These are phyloP conservation scores for Trichosporon faecale DNA, from an alignment of 1,284 basidiomycete species.

Conservation along the genomic window DNA sequence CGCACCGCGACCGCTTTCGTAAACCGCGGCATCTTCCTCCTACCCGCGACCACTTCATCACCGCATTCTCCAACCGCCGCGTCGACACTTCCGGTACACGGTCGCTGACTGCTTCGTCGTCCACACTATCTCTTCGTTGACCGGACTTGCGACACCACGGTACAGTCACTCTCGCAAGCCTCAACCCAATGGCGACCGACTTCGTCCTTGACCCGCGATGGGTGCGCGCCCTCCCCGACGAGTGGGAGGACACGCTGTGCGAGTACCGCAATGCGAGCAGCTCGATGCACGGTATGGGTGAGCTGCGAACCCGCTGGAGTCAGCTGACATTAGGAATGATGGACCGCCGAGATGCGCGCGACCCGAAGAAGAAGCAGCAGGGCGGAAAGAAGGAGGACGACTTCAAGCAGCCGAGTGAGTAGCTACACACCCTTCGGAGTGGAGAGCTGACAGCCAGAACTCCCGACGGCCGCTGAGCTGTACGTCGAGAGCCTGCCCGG, in stretches of 20 bases:
- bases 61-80: background rate
- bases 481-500: slow-evolving; percentile 74
- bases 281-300: background rate
- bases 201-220: background rate
- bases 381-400: background rate
- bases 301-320: background rate
- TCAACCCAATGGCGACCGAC: background rate
- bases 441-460: slow-evolving; percentile 21
- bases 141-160: no score
- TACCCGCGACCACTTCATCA: background rate
- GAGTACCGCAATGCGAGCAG: slow-evolving; percentile 1
- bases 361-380: background rate
- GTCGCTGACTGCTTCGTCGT: no score
- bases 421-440: background rate
- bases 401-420: background rate
- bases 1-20: background rate
- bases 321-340: background rate
- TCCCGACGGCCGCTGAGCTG: slow-evolving; percentile 69
- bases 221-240: background rate
- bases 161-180: background rate
- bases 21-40: background rate
- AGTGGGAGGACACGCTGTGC: background rate
- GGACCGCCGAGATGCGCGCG: background rate
- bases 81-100: background rate
- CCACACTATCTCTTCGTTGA: no score